Percentiles rank a stretch among this genome's conserved stretches.
phyloP scores from a whole-genome alignment of 1,284 basidiomycete species.

The Coniferiporia weirii region DNA sequence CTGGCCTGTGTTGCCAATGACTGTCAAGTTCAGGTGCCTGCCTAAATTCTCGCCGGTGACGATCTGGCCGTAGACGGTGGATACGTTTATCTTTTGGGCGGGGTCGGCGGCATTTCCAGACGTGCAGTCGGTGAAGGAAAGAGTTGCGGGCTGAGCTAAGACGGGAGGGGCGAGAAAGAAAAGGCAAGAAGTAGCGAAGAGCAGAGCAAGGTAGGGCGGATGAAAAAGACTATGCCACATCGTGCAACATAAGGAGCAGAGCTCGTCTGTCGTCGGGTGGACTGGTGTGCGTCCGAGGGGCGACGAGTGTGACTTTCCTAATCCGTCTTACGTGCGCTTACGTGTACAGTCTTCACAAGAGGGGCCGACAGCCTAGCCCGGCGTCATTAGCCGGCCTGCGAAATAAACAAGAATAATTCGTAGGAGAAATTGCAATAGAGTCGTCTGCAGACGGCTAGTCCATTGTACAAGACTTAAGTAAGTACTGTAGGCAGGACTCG shows the following conservation, averaged over 20 bases:
- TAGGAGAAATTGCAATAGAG: no score
- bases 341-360: no score
- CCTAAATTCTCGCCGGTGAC: slow-evolving; percentile 41
- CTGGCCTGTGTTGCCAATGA: slow-evolving; percentile 54
- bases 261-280: not conserved
- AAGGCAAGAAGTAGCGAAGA: not conserved
- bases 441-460: no score
- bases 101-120: slow-evolving; percentile 33
- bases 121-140: slow-evolving; percentile 58
- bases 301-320: not conserved
- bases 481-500: no score
- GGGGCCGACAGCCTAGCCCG: no score
- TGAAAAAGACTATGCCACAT: slow-evolving; percentile 14
- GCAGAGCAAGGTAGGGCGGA: slow-evolving; percentile 19
- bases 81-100: slow-evolving; percentile 59
- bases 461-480: no score
- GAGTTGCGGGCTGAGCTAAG: slow-evolving; percentile 45
- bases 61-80: slow-evolving; percentile 71
- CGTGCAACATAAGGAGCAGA: slow-evolving; percentile 10
- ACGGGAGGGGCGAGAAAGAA: slow-evolving; percentile 18
- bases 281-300: not conserved
- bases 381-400: no score
- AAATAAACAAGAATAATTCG: no score
- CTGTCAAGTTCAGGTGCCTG: slow-evolving; percentile 57
- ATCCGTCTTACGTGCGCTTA: not conserved